Conservation (phyloP, 805 yeast species). For the Cyberlindnera saturnus region DNA sequence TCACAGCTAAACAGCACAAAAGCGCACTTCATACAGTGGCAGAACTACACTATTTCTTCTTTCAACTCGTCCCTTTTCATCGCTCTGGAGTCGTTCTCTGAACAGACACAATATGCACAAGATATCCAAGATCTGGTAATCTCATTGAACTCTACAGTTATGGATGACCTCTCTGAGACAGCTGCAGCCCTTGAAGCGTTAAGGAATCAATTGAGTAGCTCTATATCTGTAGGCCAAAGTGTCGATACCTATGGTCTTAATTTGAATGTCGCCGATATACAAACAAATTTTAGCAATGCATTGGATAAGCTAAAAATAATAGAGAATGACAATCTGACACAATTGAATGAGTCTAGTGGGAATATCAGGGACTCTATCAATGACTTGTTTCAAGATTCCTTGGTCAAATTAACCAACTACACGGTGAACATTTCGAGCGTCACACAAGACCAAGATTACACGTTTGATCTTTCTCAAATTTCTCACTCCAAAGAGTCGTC, state of each 20-base stretch:
- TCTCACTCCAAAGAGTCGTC: too few relatives aligned
- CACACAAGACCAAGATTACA: neutral
- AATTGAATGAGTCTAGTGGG: neutral
- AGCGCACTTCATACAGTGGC: neutral
- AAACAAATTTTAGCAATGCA: neutral
- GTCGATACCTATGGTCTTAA: constrained; percentile 2
- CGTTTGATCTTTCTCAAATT: neutral
- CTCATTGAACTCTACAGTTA: constrained; percentile 1
- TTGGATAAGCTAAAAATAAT: neutral
- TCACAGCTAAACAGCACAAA: neutral
- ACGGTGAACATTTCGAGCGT: neutral
- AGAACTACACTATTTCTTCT: neutral
- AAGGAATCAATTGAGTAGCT: neutral
- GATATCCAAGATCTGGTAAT: neutral
- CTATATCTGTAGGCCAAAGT: constrained; percentile 4
- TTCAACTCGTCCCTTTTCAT: constrained; percentile 1
- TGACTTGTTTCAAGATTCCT: neutral
- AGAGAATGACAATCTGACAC: neutral
- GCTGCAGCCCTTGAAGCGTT: neutral
- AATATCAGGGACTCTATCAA: constrained; percentile 1
- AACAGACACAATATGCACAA: neutral
- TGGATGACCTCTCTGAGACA: neutral
- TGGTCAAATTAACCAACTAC: neutral
- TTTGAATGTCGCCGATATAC: constrained; percentile 1
- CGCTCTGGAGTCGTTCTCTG: neutral